These are phyloP conservation scores for Crassisporium funariophilum DNA, from an alignment of 768 basidiomycete genomes.

Conservation along the genomic window DNA sequence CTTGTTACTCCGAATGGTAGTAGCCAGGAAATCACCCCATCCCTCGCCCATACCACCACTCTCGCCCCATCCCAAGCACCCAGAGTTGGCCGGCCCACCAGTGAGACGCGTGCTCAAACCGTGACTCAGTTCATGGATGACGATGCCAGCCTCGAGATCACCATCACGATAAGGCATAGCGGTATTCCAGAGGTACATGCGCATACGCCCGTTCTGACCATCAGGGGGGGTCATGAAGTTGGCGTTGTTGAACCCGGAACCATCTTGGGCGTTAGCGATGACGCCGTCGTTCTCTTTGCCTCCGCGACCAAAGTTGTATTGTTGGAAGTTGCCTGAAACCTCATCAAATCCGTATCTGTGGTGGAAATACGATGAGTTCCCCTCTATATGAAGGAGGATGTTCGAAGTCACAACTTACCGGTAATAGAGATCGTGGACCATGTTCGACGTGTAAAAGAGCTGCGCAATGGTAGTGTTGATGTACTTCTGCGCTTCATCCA, in stretches of 20 bases:
- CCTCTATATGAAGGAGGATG: not conserved
- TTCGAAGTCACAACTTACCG: conserved; percentile 38
- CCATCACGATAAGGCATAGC: conserved; percentile 91
- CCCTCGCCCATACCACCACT: conserved; percentile 98
- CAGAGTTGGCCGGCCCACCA: conserved; percentile 90
- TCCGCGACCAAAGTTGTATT: conserved; percentile 92
- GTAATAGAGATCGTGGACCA: conserved; percentile 84
- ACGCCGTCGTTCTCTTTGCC: conserved; percentile 88
- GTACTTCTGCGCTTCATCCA: conserved; percentile 75
- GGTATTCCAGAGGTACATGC: conserved; percentile 97
- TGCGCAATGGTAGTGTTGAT: conserved; percentile 88
- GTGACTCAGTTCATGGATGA: conserved; percentile 88
- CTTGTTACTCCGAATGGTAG: conserved; percentile 76
- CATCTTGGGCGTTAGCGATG: conserved; percentile 94
- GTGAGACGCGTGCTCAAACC: conserved; percentile 93
- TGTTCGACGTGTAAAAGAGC: conserved; percentile 84
- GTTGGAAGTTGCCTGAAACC: conserved; percentile 93
- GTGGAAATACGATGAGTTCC: conserved; percentile 16
- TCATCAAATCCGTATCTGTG: conserved; percentile 89
- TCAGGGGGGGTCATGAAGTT: conserved; percentile 90
- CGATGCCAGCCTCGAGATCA: conserved; percentile 95
- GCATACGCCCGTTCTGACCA: conserved; percentile 87
- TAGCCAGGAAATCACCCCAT: conserved; percentile 94
- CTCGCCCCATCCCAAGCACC: conserved; percentile 95
- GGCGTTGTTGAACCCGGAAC: conserved; percentile 89